Evolutionary conservation across 345 rosid species (phyloP).

Genomic region (Boechera divaricarpa): DNA sequence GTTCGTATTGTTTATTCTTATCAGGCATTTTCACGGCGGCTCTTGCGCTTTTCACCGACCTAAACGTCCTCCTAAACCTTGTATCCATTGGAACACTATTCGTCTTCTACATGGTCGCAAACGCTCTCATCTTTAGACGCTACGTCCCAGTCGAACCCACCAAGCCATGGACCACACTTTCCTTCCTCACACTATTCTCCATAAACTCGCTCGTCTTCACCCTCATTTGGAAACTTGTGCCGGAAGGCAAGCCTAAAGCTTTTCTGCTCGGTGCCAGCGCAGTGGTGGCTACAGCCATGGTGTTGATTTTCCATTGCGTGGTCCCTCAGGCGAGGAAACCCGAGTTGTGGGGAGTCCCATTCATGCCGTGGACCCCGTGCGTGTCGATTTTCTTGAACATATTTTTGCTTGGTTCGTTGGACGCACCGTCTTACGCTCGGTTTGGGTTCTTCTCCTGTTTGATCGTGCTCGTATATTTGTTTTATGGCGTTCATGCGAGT

Average conservation of each 20-base stretch:
- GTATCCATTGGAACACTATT: constrained; percentile 93
- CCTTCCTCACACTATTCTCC: constrained; percentile 69
- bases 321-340: constrained; percentile 78
- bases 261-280: constrained; percentile 57
- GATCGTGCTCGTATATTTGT: constrained; percentile 65
- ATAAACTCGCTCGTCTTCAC: constrained; percentile 65
- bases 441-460: constrained; percentile 73
- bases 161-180: constrained; percentile 75
- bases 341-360: constrained; percentile 87
- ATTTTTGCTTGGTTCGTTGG: constrained; percentile 77
- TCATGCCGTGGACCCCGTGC: constrained; percentile 94
- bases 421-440: constrained; percentile 67
- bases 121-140: constrained; percentile 80
- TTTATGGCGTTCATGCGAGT: constrained; percentile 94
- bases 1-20: constrained; percentile 6
- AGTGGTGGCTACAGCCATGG: constrained; percentile 50
- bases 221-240: constrained; percentile 69
- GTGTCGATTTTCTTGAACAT: constrained; percentile 81
- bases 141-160: constrained; percentile 71
- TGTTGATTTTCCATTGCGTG: constrained; percentile 54
- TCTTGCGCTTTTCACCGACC: constrained; percentile 80
- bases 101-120: constrained; percentile 95
- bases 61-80: constrained; percentile 71
- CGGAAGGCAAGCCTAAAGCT: constrained; percentile 59
- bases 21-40: constrained; percentile 88